Base-by-base conservation (phyloP, 140 eudicot genomes). In the Oenanthe javanica region DNA sequence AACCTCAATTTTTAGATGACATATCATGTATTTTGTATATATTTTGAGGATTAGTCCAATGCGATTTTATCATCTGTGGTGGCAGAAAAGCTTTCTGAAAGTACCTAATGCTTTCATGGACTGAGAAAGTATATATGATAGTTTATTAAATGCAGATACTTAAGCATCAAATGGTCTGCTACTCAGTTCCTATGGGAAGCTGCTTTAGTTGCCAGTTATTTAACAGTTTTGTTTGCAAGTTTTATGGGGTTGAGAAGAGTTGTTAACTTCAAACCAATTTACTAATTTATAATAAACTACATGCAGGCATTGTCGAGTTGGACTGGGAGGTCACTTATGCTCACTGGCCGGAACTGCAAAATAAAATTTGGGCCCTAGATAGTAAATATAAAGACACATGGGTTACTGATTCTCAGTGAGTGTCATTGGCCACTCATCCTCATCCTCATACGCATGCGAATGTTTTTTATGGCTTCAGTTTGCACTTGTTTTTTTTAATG, bases 321-420 rank as follows among this genome's bases (percentile, higher is more conserved):
- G 77, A 70, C 21, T 85, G 89, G 73, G 79, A 86, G 51, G 75
- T 89, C 40, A 15, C 13, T 82, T 92, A 88, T 74, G 69, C 91
- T 78, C 3, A 78, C 77, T 94, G 97, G 98, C 61, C 49, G 75
- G 31, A 73, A 71, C 84, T 21, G 45, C 84, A 85, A 79, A 92
- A 87, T n/a, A 81, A 21, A 12, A 94, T 94, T 23, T 82, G 82
- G 83, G 84, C 85, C 51, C 80, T 94, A 80, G 77, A 92, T 84
- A 51, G 75, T 77, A 89, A 81, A 70, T 94, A 92, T 78, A 84
- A 79, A 67, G 91, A 86, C 72, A 77, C 83, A 3, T 94, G 96
- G 98, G 82, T 83, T 63, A 85, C 85, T 76, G 85, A 75, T 88
- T 57, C 74, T 31, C 82, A 55, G 97, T 94, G 82, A 88, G 96